These are phyloP conservation scores for Xylaria sp. DNA, from an alignment of 2,329 filamentous ascomycete genomes.

Conservation along the genomic window DNA sequence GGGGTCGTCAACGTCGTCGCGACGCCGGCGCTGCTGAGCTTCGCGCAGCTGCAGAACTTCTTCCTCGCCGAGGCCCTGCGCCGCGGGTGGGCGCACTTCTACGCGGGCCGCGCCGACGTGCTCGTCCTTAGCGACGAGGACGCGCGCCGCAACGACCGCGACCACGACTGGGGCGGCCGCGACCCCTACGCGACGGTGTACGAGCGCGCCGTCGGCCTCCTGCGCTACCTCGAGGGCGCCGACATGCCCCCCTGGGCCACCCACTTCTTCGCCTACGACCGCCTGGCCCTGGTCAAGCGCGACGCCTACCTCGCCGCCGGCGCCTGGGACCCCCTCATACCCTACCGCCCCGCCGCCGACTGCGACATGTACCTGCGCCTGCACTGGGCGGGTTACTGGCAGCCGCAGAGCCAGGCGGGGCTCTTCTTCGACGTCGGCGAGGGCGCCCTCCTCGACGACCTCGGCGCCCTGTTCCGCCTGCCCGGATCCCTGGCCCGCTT, in stretches of 20 bases:
- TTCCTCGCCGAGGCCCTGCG: slow-evolving; percentile 46
- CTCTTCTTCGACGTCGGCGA: slow-evolving; percentile 47
- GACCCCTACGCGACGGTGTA: slow-evolving; percentile 41
- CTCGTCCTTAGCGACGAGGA: slow-evolving; percentile 47
- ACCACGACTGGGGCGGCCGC: slow-evolving; percentile 40
- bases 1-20: slow-evolving; percentile 55
- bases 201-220: slow-evolving; percentile 37
- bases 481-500: slow-evolving; percentile 40
- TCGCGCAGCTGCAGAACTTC: slow-evolving; percentile 55
- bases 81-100: slow-evolving; percentile 48
- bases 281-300: slow-evolving; percentile 52
- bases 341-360: slow-evolving; percentile 50
- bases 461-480: slow-evolving; percentile 46
- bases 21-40: slow-evolving; percentile 50
- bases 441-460: slow-evolving; percentile 46
- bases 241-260: slow-evolving; percentile 48
- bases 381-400: slow-evolving; percentile 45
- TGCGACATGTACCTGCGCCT: slow-evolving; percentile 50
- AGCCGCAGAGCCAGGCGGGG: slow-evolving; percentile 43
- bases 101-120: slow-evolving; percentile 55
- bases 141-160: slow-evolving; percentile 39
- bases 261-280: slow-evolving; percentile 54
- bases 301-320: slow-evolving; percentile 46
- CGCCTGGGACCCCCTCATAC: slow-evolving; percentile 54
- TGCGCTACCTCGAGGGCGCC: slow-evolving; percentile 38